Evolutionary conservation across 2,329 filamentous ascomycete species (phyloP), one percentile per base, ranked within the genome.

Genomic region (Fusarium succisae): DNA sequence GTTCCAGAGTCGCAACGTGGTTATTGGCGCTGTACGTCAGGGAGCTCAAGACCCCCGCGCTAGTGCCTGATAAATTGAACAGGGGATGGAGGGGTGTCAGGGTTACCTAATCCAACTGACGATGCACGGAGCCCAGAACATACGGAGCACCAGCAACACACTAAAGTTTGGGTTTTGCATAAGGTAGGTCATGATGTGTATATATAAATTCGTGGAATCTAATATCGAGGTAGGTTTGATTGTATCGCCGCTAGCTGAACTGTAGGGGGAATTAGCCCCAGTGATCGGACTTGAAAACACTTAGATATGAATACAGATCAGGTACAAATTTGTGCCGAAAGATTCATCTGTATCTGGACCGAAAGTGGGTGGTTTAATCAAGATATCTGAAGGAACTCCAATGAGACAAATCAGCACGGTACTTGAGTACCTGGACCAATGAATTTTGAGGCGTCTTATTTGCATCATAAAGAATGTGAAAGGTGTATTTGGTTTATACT

Each of bases 1-100:
- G 54, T 64, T 69, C 45, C 45, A 55, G 65, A 65, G 55, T 69
- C 75, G 76, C 72, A 78, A 78, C 76, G 76, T 78, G 76, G 73
- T 78, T 75, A 56, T 71, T 77, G 67, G 62, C 30, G 67, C 67
- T 69, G 51, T 63, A 69, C 63, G 59, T 73, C 61, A 74, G 56
- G 65, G 66, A 70, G 62, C 60, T 56, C 57, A 70, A 66, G 63
- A 77, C 72, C 77, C 76, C 77, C 77, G 75, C 76, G 75, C 74
- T 78, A 78, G 69, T 51, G 66, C 61, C 62, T 45, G 65, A 73
- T 61, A 44, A 55, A 65, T 60, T 35, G 51, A 70, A 28, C 32
- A 58, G 56, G 56, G 56, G 26, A 56, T 18, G 28, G 37, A 55
- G 28, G 48, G 48, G 58, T 26, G 37, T 22, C 50, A 53, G 32